Evolutionary conservation across 148 eudicot species (phyloP), one percentile per base, ranked within the genome.

Genomic region (Amaranthus cruentus): DNA sequence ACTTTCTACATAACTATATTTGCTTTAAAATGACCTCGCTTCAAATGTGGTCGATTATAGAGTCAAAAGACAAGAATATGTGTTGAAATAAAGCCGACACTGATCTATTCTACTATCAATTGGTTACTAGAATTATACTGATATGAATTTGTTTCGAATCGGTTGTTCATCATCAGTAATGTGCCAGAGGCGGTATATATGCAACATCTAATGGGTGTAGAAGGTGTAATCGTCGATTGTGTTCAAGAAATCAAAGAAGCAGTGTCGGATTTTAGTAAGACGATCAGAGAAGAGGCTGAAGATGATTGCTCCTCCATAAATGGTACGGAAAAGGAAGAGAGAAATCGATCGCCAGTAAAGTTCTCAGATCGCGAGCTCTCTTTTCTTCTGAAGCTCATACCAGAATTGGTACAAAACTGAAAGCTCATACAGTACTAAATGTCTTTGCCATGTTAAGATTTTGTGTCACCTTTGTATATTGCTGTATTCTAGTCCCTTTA

Each of bases 141-240:
- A 73, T 8, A 28, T 53, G 2, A 55, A 12, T 50, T 73, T 12
- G 0, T 51, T 46, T 49, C 38, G 13, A 44, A 7, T 70, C 18
- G 5, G n/a, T 49, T 55, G 12, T 14, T n/a, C 55, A 5, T 66
- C 14, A 42, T 5, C 83, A 88, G 87, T 70, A 92, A 92, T 47
- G 90, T 90, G 75, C 66, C 89, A 38, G 98, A 92, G 75, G 98
- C 93, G 0, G 98, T 92, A 49, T 89, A 90, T 72, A 74, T 92
- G 83, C 98, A 92, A 71, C 87, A 88, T 55, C 67, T 90, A 63
- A 92, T 90, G 93, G 96, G 98, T 1, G 76, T 92, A 0, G 90
- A 90, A 0, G 98, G 98, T 4, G 98, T 88, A 63, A 86, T 90
- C 14, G 96, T 90, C 2, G 98, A 92, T 81, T 78, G 83, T 69